Base-by-base conservation (phyloP, 2,329 filamentous ascomycete genomes). In the Acrodontium crateriforme region DNA sequence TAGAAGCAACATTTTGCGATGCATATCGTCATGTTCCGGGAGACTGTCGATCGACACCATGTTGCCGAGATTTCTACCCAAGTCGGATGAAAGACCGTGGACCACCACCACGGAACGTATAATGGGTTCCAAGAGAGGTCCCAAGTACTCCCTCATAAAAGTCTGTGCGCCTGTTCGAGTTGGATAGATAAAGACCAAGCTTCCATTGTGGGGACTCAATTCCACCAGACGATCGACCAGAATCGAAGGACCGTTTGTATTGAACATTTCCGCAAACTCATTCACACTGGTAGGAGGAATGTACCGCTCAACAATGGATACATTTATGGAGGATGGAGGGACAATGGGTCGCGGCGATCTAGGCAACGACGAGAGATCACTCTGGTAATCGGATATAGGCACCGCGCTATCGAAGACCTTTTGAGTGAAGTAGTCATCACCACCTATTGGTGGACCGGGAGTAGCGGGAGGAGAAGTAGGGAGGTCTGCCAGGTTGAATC, bases 321-420 rank as follows among this genome's bases (percentile, higher is more conserved):
- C 55, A 30, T 74, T 62, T 35, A 75, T 67, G 27, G 65, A 70
- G 11, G 61, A 62, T 1, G 71, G 71, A 5, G 69, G 65, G 1
- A 74, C 71, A 23, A 74, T 62, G 2, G 69, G 69, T 30, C 62
- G 56, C 8, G 69, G 69, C 9, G 62, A 65, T 23, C 63, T 58
- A 6, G 64, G 58, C 3, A 63, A 48, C 11, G 62, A 57, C 24
- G 56, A 58, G 5, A 60, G 58, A 35, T 67, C 63, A 35, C 67
- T 59, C 38, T 71, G 65, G 46, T 72, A 72, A 24, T 69, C 65
- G 4, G 63, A 59, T 4, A 73, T 68, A 1, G 64, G 60, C 6
- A 73, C 70, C 2, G 70, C 71, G 42, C 64, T 72, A 32, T 71
- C 68, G 42, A 74, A 76, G 12, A 74, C 58, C 19, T 67, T 71